Evolutionary conservation across 345 rosid species (phyloP).

Genomic region (Salix brachista): DNA sequence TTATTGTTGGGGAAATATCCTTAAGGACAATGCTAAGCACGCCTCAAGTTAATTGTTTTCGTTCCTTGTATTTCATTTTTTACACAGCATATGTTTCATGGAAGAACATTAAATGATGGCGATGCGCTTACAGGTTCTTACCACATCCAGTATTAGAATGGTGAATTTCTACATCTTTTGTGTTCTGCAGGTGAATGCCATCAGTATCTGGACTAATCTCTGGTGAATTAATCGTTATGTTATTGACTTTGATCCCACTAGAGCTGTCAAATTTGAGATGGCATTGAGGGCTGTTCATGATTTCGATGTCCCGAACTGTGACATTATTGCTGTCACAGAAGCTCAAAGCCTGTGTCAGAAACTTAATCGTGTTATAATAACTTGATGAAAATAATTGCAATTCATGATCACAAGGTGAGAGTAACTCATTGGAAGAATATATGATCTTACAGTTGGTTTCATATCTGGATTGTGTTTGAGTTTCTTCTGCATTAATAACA

Average conservation of each 20-base stretch:
- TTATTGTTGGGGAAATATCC: no score
- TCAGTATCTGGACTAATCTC: conserved; percentile 76
- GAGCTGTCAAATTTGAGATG: conserved; percentile 85
- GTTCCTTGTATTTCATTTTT: no score
- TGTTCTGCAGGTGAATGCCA: conserved; percentile 85
- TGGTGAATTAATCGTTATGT: conserved; percentile 69
- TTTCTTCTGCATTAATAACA: conserved; percentile 40
- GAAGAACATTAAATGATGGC: neutral
- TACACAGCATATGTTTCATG: neutral
- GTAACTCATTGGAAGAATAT: no score
- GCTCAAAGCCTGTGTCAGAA: conserved; percentile 53
- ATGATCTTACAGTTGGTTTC: conserved; percentile 72
- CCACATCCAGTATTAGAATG: conserved; percentile 71
- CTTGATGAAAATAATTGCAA: neutral
- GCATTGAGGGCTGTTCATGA: conserved; percentile 71
- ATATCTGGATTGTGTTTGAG: conserved; percentile 45
- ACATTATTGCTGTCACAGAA: conserved; percentile 67
- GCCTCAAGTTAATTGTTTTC: no score
- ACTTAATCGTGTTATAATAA: neutral
- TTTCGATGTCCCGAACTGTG: conserved; percentile 64
- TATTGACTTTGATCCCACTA: conserved; percentile 48
- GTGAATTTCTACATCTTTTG: conserved; percentile 67
- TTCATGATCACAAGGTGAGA: no score
- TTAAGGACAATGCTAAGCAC: no score
- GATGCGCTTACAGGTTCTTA: conserved; percentile 20